Evolutionary conservation across 2,329 filamentous ascomycete species (phyloP).

Genomic region (Colletotrichum australisinense): DNA sequence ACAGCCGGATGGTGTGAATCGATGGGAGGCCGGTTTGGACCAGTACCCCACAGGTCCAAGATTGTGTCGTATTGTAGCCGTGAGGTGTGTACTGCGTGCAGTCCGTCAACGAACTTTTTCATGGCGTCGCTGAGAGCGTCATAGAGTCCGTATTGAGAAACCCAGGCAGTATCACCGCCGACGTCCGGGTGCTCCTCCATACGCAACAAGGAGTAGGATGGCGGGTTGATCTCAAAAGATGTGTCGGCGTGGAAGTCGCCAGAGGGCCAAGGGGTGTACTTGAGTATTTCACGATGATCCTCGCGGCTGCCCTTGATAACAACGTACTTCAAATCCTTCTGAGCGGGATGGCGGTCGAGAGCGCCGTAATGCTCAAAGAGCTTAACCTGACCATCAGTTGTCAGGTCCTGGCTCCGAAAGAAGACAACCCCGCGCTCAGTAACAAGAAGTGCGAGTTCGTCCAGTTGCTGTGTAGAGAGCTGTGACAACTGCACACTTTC

Average conservation of each 20-base stretch:
- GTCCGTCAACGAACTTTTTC: slow-evolving; percentile 53
- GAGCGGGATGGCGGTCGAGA: slow-evolving; percentile 58
- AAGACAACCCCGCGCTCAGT: slow-evolving; percentile 60
- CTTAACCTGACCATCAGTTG: slow-evolving; percentile 52
- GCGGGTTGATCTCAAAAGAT: slow-evolving; percentile 62
- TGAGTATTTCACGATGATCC: slow-evolving; percentile 56
- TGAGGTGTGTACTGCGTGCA: slow-evolving; percentile 59
- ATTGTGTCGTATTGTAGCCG: slow-evolving; percentile 60
- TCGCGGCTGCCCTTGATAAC: slow-evolving; percentile 56
- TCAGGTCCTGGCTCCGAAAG: slow-evolving; percentile 60
- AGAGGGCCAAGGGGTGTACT: slow-evolving; percentile 59
- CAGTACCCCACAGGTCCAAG: slow-evolving; percentile 54
- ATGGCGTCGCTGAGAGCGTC: slow-evolving; percentile 56
- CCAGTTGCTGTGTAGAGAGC: slow-evolving; percentile 56
- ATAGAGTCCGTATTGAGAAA: slow-evolving; percentile 58
- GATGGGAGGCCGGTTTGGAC: slow-evolving; percentile 56
- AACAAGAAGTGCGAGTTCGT: slow-evolving; percentile 61
- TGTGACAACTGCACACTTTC: slow-evolving; percentile 56
- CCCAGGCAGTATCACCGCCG: slow-evolving; percentile 60
- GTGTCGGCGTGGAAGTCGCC: slow-evolving; percentile 62
- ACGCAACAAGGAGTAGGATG: slow-evolving; percentile 60
- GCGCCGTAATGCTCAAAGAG: slow-evolving; percentile 61
- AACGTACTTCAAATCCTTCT: slow-evolving; percentile 55
- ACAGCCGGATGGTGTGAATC: slow-evolving; percentile 61
- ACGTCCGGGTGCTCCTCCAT: slow-evolving; percentile 62